These are phyloP conservation scores for Penicillium verrucosum DNA, from an alignment of 2,329 filamentous ascomycete genomes.

Conservation along the genomic window DNA sequence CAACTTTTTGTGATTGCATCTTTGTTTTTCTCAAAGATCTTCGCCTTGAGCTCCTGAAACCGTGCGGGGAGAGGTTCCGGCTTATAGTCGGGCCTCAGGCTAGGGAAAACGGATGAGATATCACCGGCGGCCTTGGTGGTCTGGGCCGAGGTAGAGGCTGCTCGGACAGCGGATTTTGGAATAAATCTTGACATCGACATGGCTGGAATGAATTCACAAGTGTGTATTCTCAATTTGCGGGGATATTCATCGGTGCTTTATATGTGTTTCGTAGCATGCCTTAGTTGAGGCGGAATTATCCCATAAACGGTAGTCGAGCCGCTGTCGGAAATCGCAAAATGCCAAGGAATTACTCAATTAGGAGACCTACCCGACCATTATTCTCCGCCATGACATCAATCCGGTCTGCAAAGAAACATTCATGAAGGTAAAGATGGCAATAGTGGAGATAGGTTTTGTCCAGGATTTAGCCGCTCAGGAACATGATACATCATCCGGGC, in stretches of 20 bases:
- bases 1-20: conserved; percentile 41
- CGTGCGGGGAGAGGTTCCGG: conserved; percentile 42
- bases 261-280: not conserved
- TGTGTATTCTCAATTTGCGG: not conserved
- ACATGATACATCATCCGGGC: not conserved
- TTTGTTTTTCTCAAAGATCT: conserved; percentile 41
- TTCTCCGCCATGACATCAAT: conserved; percentile 1
- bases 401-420: not conserved
- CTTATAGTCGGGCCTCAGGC: conserved; percentile 43
- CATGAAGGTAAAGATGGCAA: not conserved
- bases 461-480: not conserved
- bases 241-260: not conserved
- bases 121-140: conserved; percentile 46
- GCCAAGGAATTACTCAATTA: not conserved
- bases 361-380: conserved; percentile 6
- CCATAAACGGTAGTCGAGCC: conserved; percentile 1
- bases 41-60: conserved; percentile 42
- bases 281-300: not conserved
- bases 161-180: conserved; percentile 27
- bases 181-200: conserved; percentile 33
- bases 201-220: not conserved
- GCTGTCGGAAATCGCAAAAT: not conserved
- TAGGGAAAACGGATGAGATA: conserved; percentile 50
- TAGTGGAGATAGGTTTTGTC: not conserved
- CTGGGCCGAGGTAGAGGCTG: conserved; percentile 31